Conservation (phyloP, 2,329 filamentous ascomycete species). For the Fusarium verrucosum region DNA sequence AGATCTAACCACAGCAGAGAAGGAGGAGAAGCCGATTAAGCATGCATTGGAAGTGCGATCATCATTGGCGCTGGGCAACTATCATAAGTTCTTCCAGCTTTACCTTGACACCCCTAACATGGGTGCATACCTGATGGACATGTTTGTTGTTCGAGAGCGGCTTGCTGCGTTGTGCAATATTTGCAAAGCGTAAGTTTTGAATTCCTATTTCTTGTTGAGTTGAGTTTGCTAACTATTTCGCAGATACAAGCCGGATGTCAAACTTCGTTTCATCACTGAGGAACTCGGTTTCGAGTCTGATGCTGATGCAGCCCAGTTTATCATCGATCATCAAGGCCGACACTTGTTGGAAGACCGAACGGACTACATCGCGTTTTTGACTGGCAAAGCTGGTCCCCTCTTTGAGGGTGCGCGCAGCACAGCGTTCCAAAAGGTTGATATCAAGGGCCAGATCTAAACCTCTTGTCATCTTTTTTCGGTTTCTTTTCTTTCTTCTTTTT, state of each 20-base stretch:
- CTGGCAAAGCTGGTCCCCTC: constrained; percentile 73
- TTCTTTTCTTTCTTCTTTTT: constrained; percentile 15
- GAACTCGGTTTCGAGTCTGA: constrained; percentile 96
- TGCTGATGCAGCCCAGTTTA: constrained; percentile 88
- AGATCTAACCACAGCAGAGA: constrained; percentile 98
- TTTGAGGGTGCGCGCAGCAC: constrained; percentile 78
- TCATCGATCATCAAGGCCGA: constrained; percentile 81
- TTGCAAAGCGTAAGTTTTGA: constrained; percentile 84
- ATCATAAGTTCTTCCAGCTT: constrained; percentile 96
- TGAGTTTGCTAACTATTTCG: constrained; percentile 55
- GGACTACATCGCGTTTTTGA: constrained; percentile 76
- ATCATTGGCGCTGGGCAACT: constrained; percentile 91
- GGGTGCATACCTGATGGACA: constrained; percentile 98
- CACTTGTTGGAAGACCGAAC: constrained; percentile 80
- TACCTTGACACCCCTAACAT: constrained; percentile 95
- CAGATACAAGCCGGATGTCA: constrained; percentile 93
- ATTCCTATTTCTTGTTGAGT: background rate
- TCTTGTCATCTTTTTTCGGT: constrained; percentile 13
- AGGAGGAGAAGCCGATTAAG: constrained; percentile 82
- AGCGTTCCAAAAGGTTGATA: constrained; percentile 89
- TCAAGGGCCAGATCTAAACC: constrained; percentile 92
- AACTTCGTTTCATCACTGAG: constrained; percentile 90
- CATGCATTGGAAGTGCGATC: constrained; percentile 93
- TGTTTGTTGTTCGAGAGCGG: constrained; percentile 95
- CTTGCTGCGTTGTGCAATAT: constrained; percentile 90